Conservation (phyloP, 495 filamentous ascomycete genomes). For the Daldinia caldariorum region DNA sequence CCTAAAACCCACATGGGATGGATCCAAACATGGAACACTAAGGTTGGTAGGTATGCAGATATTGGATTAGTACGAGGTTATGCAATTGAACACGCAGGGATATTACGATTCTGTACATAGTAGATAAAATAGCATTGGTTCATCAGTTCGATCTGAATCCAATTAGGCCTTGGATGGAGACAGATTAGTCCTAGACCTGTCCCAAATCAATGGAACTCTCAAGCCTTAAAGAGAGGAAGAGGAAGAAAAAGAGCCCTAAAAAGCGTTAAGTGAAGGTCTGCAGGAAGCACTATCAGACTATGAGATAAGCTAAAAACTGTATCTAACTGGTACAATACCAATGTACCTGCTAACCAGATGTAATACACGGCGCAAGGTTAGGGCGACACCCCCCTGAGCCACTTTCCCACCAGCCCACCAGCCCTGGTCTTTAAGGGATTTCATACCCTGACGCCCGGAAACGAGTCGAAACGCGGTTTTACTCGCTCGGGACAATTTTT, state of each 20-base stretch:
- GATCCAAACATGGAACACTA: not conserved
- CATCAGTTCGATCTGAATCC: slow-evolving; percentile 18
- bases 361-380: slow-evolving; percentile 16
- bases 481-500: slow-evolving; percentile 2
- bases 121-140: slow-evolving; percentile 24
- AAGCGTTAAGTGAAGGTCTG: not conserved
- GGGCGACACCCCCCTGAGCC: slow-evolving; percentile 28
- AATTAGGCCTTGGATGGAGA: slow-evolving; percentile 20
- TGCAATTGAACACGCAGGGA: slow-evolving; percentile 38
- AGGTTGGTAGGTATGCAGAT: slow-evolving; percentile 15
- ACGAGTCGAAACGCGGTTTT: slow-evolving; percentile 38
- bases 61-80: slow-evolving; percentile 26
- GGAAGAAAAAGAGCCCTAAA: not conserved
- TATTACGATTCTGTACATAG: slow-evolving; percentile 17
- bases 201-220: slow-evolving; percentile 45
- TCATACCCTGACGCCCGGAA: slow-evolving; percentile 36
- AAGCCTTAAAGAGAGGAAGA: slow-evolving; percentile 27
- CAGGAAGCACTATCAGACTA: not conserved
- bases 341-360: not conserved
- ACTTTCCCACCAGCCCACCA: slow-evolving; percentile 13
- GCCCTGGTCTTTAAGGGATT: slow-evolving; percentile 35
- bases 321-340: not conserved
- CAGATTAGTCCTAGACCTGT: slow-evolving; percentile 37
- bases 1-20: slow-evolving; percentile 5
- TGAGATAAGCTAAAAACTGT: not conserved